phyloP scores from a whole-genome alignment of 306 rosid species.

The Quercus cerris region DNA sequence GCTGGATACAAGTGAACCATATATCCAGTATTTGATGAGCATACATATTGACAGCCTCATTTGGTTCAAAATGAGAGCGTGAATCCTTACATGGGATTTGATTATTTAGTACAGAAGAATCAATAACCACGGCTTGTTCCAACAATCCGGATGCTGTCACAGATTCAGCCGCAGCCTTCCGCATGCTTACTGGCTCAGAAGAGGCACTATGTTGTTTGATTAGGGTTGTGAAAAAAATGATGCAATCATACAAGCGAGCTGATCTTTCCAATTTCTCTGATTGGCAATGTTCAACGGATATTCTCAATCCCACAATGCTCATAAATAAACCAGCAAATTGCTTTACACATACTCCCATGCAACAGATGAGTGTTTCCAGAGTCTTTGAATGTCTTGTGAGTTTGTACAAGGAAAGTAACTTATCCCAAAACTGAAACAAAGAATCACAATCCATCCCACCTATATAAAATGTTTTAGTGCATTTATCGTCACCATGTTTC shows the following conservation, averaged over 20 bases:
- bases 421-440: slow-evolving; percentile 71
- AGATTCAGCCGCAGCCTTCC: slow-evolving; percentile 76
- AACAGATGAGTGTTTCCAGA: slow-evolving; percentile 63
- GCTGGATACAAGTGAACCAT: slow-evolving; percentile 86
- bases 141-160: slow-evolving; percentile 85
- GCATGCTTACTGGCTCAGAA: slow-evolving; percentile 72
- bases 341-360: slow-evolving; percentile 73
- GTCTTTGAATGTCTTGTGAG: slow-evolving; percentile 74
- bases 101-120: slow-evolving; percentile 35
- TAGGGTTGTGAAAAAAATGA: slow-evolving; percentile 50
- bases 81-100: slow-evolving; percentile 34
- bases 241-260: slow-evolving; percentile 42
- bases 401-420: slow-evolving; percentile 57
- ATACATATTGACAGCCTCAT: slow-evolving; percentile 54
- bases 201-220: slow-evolving; percentile 60
- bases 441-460: slow-evolving; percentile 69
- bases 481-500: slow-evolving; percentile 32
- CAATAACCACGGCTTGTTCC: slow-evolving; percentile 60
- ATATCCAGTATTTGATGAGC: slow-evolving; percentile 63
- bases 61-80: slow-evolving; percentile 31
- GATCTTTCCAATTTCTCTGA: slow-evolving; percentile 31
- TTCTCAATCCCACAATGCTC: slow-evolving; percentile 23
- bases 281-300: slow-evolving; percentile 17
- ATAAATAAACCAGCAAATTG: slow-evolving; percentile 50
- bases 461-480: slow-evolving; percentile 47